Evolutionary conservation across 2,329 filamentous ascomycete species (phyloP).

Genomic region (Bisporella sp.): DNA sequence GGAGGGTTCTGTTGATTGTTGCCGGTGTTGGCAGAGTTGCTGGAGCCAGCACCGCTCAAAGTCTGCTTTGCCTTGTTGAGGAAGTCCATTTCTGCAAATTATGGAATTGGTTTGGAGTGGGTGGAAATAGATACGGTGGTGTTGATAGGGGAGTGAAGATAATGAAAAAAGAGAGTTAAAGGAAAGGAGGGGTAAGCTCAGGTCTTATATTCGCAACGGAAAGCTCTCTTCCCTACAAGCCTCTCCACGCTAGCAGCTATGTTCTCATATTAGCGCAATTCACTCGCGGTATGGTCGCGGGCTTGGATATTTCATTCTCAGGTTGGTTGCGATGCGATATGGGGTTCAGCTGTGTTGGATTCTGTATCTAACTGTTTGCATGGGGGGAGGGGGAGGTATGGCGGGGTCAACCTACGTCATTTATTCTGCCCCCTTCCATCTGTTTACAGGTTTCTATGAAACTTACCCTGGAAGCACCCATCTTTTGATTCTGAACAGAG

Average conservation of each 20-base stretch:
- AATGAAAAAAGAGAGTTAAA: neutral
- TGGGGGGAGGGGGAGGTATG: too few species aligned
- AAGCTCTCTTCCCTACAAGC: neutral
- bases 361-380: too few species aligned
- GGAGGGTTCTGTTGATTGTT: neutral
- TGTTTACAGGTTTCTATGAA: too few species aligned
- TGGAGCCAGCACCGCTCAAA: neutral
- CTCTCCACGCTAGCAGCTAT: too few species aligned
- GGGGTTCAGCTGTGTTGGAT: too few species aligned
- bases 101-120: neutral
- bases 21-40: neutral
- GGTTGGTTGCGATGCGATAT: too few species aligned
- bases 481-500: neutral
- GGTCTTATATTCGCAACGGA: neutral
- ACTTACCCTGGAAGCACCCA: too few species aligned
- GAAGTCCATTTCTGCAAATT: neutral
- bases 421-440: neutral
- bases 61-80: neutral
- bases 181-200: neutral
- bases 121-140: neutral
- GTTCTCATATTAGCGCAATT: too few species aligned
- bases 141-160: neutral
- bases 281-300: too few species aligned
- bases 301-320: too few species aligned
- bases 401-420: neutral